phyloP scores from a whole-genome alignment of 2,329 filamentous ascomycete species.

The Diaporthe sp. region DNA sequence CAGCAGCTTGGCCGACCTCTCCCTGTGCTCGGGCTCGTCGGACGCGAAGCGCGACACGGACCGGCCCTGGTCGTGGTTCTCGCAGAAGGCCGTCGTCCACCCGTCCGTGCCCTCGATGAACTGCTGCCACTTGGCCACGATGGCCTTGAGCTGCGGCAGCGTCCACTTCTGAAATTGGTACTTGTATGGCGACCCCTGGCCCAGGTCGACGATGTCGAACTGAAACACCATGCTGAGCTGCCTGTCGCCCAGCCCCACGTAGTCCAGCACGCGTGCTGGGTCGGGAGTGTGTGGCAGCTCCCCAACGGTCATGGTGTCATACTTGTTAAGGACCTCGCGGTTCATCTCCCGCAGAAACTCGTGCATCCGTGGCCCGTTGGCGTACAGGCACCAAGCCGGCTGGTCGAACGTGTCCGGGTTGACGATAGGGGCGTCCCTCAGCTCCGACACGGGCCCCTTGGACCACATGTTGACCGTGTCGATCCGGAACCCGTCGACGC shows the following conservation, averaged over 20 bases:
- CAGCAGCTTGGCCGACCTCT: constrained; percentile 66
- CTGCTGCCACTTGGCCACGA: constrained; percentile 64
- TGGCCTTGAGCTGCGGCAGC: constrained; percentile 63
- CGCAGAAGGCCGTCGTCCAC: constrained; percentile 73
- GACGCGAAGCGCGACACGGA: constrained; percentile 67
- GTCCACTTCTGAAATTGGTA: constrained; percentile 67
- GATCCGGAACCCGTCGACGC: constrained; percentile 81
- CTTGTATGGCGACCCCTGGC: constrained; percentile 64
- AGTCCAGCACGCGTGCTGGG: constrained; percentile 68
- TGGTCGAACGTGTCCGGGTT: constrained; percentile 63
- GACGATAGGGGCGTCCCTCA: constrained; percentile 70
- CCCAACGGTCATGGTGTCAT: constrained; percentile 79
- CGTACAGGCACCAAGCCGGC: constrained; percentile 69
- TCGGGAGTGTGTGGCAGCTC: constrained; percentile 77
- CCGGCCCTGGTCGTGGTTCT: constrained; percentile 75
- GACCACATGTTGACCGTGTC: constrained; percentile 80
- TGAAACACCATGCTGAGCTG: constrained; percentile 80
- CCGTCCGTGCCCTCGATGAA: constrained; percentile 67
- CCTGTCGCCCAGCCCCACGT: constrained; percentile 69
- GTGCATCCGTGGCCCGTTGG: constrained; percentile 78
- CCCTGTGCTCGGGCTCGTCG: constrained; percentile 59
- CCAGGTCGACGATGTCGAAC: constrained; percentile 75
- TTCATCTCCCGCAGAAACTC: constrained; percentile 79
- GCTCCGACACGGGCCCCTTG: constrained; percentile 65
- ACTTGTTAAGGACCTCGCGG: constrained; percentile 67